phyloP scores from a whole-genome alignment of 768 basidiomycete genomes.

The Psilocybe tampanensis region DNA sequence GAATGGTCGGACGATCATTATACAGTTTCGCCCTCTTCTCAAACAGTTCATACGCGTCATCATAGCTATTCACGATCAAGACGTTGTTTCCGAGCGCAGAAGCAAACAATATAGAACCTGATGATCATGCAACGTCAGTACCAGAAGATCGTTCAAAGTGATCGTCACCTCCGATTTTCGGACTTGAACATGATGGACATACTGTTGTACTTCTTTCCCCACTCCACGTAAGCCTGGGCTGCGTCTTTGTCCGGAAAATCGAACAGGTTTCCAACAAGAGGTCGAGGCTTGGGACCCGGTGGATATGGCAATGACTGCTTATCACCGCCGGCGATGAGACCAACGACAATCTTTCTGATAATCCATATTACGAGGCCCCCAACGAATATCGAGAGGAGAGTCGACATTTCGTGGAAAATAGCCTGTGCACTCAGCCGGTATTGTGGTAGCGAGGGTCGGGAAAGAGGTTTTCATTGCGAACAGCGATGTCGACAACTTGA shows the following conservation, averaged over 20 bases:
- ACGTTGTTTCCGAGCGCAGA: conserved; percentile 1
- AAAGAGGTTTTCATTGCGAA: no score
- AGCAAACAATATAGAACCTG: conserved; percentile 4
- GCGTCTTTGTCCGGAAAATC: not conserved
- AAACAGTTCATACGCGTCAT: conserved; percentile 7
- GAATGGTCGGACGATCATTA: conserved; percentile 1
- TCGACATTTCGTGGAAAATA: not conserved
- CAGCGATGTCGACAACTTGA: no score
- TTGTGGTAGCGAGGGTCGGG: no score
- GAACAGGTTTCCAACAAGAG: conserved; percentile 6
- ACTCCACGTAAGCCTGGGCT: conserved; percentile 2
- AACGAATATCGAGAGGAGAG: not conserved
- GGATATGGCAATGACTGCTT: not conserved
- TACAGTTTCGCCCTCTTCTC: conserved; percentile 5
- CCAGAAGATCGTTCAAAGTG: no score
- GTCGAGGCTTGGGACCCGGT: conserved; percentile 9
- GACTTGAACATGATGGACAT: not conserved
- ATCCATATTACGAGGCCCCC: not conserved
- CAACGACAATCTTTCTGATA: not conserved
- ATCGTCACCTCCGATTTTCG: no score
- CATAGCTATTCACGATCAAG: conserved; percentile 1
- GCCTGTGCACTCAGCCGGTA: no score
- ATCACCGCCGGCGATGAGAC: not conserved
- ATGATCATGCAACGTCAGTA: no score
- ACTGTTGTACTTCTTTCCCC: conserved; percentile 12